Evolutionary conservation across 1,139 yeast genomes (phyloP).

Genomic region (Kurtzmaniella quercitrusa): DNA sequence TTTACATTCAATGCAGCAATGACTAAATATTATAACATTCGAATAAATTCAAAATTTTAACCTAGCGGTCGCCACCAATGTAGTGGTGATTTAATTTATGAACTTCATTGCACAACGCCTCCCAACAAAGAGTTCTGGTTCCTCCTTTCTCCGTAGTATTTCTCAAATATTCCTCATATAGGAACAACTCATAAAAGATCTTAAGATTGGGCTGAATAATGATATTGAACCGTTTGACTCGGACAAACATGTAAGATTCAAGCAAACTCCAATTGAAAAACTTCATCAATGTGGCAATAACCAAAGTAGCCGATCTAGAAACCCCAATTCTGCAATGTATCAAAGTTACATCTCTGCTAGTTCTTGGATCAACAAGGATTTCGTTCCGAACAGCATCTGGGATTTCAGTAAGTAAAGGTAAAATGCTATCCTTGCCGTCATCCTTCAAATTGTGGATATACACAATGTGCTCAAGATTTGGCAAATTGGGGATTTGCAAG

Average conservation of each 20-base stretch:
- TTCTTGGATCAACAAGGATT: conserved; percentile 20
- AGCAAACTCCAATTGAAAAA: conserved; percentile 59
- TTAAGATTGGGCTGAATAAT: conserved; percentile 88
- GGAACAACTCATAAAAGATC: conserved; percentile 77
- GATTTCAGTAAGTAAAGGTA: conserved; percentile 26
- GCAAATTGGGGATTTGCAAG: conserved; percentile 14
- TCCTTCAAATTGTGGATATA: conserved; percentile 36
- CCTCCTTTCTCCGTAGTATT: conserved; percentile 9
- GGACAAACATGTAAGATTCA: conserved; percentile 72
- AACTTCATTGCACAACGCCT: conserved; percentile 31
- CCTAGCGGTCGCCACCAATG: conserved; percentile 10
- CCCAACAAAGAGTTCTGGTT: conserved; percentile 24
- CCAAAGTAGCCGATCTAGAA: conserved; percentile 83
- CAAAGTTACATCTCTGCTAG: conserved; percentile 45
- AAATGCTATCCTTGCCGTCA: conserved; percentile 37
- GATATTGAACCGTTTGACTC: conserved; percentile 81
- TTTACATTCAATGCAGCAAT: neutral
- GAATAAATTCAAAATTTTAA: neutral
- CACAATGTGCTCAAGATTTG: conserved; percentile 21
- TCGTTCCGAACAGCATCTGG: conserved; percentile 30
- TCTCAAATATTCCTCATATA: conserved; percentile 63
- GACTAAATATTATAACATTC: conserved; percentile 11
- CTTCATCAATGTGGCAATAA: conserved; percentile 88
- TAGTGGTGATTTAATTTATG: conserved; percentile 31
- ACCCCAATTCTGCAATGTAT: conserved; percentile 94